Base-by-base conservation (phyloP, 352 stramenopile genomes). In the Globisporangium spinosum region DNA sequence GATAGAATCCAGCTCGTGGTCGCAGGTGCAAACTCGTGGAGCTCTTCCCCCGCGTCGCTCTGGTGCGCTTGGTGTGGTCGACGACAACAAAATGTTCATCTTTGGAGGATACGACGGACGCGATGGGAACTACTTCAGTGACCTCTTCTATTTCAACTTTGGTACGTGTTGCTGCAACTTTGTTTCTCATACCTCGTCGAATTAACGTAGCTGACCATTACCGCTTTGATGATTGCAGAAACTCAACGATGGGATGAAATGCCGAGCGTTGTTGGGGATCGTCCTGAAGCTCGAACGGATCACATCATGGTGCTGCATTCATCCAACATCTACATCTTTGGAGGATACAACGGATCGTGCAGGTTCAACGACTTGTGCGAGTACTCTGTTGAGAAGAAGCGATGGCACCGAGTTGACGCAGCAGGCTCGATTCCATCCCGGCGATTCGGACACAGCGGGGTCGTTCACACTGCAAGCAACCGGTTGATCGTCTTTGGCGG, bases 51-150 rank as follows among this genome's bases (percentile, higher is more conserved):
- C 86, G 2, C 74, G 87, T 22, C 84, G 89, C 22, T 95, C 87
- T 0, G 89, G 89, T 0, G 89, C 89, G 5, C 68, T 94, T n/a
- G 87, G 86, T 10, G 86, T 94, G 8, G 82, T 94, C 1, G 78
- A 93, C 25, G 79, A 90, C 22, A 89, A 83, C 68, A 77, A 89
- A 65, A 94, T 96, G 89, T 96, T 91, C 71, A 87, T 96, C 64
- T 96, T 96, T 65, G 89, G 89, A 34, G 89, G 89, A n/a, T 96
- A 96, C 73, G 87, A 96, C 62, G 89, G 89, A 32, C 87, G 89
- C 35, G 87, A 95, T 58, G 89, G 87, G 64, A 95, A 94, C 75
- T 96, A 95, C 70, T 96, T 94, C 71, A 95, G 94, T 66, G 89
- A 96, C 54, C 73, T 96, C 17, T 95, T 86, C 75, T 93, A 79